Base-by-base conservation (phyloP, 2,329 filamentous ascomycete species). In the Xylaria polymorpha region DNA sequence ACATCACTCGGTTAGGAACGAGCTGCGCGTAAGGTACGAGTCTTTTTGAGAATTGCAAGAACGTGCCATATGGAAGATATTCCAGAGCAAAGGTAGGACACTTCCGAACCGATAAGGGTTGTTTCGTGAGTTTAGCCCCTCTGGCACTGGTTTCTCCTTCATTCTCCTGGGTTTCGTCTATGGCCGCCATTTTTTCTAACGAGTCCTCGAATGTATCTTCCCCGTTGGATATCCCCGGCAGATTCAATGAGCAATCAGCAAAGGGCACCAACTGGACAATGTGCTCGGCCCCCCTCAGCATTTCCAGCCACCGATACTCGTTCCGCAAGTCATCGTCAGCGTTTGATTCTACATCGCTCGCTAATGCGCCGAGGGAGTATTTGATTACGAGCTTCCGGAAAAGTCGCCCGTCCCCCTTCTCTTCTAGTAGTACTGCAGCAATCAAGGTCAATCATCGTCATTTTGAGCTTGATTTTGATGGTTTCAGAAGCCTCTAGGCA, bases 81-180 rank as follows among this genome's bases (percentile, higher is more conserved):
- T 72, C 64, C 10, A 70, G 10, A 18, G 68, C 70, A 51, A 70
- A 70, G 1, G 68, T 72, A 32, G 64, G 65, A 32, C 59, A 63
- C 32, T 22, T 43, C 3, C 57, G 58, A 29, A 29, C 20, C 8
- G 9, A 41, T 20, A 8, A 4, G 44, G 32, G 25, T 20, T 20
- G 15, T 20, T n/a, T 43, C 10, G 46, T 20, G 20, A 41, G 14
- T 10, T 25, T 22, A 1, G 32, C 41, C 18, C 58, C 29, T 46
- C 9, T 39, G 3, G 4, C 41, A 18, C 22, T 35, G 22, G 22
- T 25, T 22, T 48, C 29, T 9, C 43, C 56, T 50, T 41, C 32
- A 6, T 14, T 35, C 7, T 55, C 29, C 37, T 14, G 55, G 15
- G 18, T 41, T 18, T 57, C 15, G 2, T 50, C 15, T 15, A 9